Conservation (phyloP, 805 yeast species). For the Candida germanica region DNA sequence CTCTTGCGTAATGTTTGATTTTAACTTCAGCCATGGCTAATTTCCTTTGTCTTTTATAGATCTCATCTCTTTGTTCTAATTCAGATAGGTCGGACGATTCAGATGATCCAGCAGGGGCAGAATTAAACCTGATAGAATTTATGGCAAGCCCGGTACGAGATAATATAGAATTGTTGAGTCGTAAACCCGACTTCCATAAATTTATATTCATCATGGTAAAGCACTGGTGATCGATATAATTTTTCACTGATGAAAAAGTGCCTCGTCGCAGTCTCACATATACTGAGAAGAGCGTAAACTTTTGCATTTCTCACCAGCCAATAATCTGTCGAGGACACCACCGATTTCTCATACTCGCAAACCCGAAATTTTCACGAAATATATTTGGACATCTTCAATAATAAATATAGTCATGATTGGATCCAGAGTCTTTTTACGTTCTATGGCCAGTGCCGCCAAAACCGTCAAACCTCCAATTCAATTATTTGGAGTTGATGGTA, state of each 20-base stretch:
- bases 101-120: slow-evolving; percentile 6
- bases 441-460: slow-evolving; percentile 69
- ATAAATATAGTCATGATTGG: slow-evolving; percentile 8
- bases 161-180: not conserved
- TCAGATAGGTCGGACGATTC: slow-evolving; percentile 48
- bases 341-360: slow-evolving; percentile 7
- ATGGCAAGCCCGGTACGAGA: no score
- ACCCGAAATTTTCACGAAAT: slow-evolving; percentile 2
- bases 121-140: slow-evolving; percentile 12
- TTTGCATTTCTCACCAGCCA: slow-evolving; percentile 13
- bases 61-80: slow-evolving; percentile 74
- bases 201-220: slow-evolving; percentile 3
- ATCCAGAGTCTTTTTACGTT: slow-evolving; percentile 42
- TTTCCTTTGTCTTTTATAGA: slow-evolving; percentile 68
- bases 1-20: slow-evolving; percentile 73
- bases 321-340: slow-evolving; percentile 7
- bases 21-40: slow-evolving; percentile 66
- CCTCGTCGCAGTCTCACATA: no score
- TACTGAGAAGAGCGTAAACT: no score
- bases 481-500: slow-evolving; percentile 92
- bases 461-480: slow-evolving; percentile 83
- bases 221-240: no score
- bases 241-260: no score
- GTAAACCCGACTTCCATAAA: slow-evolving; percentile 5
- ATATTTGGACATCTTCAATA: slow-evolving; percentile 5